Percentiles rank a stretch among this genome's conserved stretches.
Evolutionary conservation across 192 early-diverging fungal genomes (phyloP).

Genomic region (Entomortierella parvispora): DNA sequence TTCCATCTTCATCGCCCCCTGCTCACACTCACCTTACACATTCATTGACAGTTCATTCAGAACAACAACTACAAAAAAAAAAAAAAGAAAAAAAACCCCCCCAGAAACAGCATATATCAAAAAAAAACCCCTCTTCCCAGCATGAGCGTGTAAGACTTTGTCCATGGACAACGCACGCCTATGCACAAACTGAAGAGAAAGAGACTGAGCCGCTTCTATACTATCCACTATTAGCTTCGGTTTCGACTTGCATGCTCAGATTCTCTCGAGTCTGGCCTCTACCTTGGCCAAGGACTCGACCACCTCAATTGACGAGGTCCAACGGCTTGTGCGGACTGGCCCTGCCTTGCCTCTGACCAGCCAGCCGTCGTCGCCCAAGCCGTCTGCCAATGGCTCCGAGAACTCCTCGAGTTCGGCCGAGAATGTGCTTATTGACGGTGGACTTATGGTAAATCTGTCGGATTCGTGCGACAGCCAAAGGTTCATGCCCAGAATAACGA

Average conservation of each 20-base stretch:
- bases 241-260: conserved; percentile 62
- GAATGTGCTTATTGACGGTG: conserved; percentile 26
- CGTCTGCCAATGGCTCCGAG: conserved; percentile 5
- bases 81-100: too few relatives aligned
- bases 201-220: too few relatives aligned
- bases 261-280: conserved; percentile 60
- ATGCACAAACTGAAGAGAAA: neutral
- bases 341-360: conserved; percentile 41
- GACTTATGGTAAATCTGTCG: conserved; percentile 33
- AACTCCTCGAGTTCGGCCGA: conserved; percentile 16
- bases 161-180: neutral
- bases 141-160: conserved; percentile 11
- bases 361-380: conserved; percentile 23
- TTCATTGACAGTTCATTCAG: too few relatives aligned
- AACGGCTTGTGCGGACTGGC: conserved; percentile 53
- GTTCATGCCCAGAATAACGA: neutral
- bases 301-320: conserved; percentile 55
- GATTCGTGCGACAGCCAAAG: too few relatives aligned
- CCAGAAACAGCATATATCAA: neutral
- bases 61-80: too few relatives aligned
- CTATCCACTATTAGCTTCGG: conserved; percentile 47
- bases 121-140: too few relatives aligned
- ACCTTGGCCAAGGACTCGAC: conserved; percentile 56
- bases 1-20: neutral
- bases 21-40: neutral